A percentile compares a stretch with the other conserved stretches of the same genome.
These are phyloP conservation scores for Myxozyma neotropica DNA, from an alignment of 805 yeast species.

Conservation along the genomic window DNA sequence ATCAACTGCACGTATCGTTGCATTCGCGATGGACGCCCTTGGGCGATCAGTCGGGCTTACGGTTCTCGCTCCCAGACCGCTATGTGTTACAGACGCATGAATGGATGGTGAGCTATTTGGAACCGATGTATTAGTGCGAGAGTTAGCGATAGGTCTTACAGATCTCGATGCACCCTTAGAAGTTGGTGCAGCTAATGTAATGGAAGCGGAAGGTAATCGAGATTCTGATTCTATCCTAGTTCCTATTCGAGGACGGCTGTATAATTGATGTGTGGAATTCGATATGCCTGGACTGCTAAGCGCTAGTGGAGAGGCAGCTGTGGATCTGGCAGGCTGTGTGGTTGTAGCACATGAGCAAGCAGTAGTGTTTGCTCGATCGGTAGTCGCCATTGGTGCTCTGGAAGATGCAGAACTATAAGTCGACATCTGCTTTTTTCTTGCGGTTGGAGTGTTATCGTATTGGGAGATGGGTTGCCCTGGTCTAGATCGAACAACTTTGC, in stretches of 20 bases:
- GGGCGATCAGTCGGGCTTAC: conserved; percentile 21
- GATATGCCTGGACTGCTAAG: conserved; percentile 13
- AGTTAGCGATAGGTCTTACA: background rate
- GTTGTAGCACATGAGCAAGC: background rate
- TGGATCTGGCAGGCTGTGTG: background rate
- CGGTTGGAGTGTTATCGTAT: background rate
- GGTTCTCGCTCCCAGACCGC: conserved; percentile 24
- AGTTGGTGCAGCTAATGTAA: background rate
- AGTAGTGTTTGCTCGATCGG: background rate
- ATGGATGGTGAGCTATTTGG: background rate
- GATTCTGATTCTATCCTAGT: background rate
- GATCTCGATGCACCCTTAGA: background rate
- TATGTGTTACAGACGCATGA: background rate
- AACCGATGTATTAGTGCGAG: background rate
- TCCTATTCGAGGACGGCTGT: background rate
- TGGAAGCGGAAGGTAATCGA: background rate
- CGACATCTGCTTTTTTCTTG: background rate
- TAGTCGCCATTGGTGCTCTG: background rate
- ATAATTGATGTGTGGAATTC: conserved; percentile 2
- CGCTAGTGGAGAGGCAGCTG: conserved; percentile 5
- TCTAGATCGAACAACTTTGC: background rate
- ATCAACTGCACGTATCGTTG: background rate
- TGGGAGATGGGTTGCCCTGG: background rate
- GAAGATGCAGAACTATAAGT: background rate
- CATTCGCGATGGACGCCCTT: background rate